Conservation (phyloP, 192 early-diverging fungal genomes). For the Coemansia sp. region DNA sequence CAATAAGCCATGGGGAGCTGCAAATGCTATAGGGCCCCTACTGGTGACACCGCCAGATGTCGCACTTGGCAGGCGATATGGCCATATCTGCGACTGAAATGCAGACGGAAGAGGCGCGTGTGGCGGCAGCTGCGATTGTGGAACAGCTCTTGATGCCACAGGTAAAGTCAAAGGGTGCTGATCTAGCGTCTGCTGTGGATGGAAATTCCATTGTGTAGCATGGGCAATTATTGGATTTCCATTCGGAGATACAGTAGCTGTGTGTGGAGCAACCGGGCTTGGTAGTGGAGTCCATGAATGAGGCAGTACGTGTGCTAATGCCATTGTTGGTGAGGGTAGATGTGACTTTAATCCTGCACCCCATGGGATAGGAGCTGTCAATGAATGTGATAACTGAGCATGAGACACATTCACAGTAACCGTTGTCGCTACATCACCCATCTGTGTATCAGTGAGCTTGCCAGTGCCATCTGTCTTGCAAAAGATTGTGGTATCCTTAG, state of each 20-base stretch:
- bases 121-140: not conserved
- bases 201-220: not conserved
- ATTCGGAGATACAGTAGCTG: not conserved
- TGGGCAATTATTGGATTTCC: not conserved
- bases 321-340: not conserved
- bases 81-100: slow-evolving; percentile 6
- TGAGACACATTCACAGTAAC: slow-evolving; percentile 6
- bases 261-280: not conserved
- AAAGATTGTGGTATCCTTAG: slow-evolving; percentile 41
- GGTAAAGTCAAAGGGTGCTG: slow-evolving; percentile 1
- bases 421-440: slow-evolving; percentile 9
- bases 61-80: not conserved
- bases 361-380: not conserved
- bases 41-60: not conserved
- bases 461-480: slow-evolving; percentile 20
- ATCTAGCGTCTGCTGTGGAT: slow-evolving; percentile 2
- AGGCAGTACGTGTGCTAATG: not conserved
- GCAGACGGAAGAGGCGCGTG: slow-evolving; percentile 5
- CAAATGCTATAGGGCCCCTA: not conserved
- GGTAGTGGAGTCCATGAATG: not conserved
- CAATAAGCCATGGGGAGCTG: not conserved
- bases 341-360: not conserved
- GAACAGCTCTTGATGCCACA: slow-evolving; percentile 2
- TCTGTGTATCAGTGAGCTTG: not conserved
- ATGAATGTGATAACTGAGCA: not conserved